These are phyloP conservation scores for Eucalyptus decipiens DNA, from an alignment of 345 rosid genomes.

Conservation along the genomic window DNA sequence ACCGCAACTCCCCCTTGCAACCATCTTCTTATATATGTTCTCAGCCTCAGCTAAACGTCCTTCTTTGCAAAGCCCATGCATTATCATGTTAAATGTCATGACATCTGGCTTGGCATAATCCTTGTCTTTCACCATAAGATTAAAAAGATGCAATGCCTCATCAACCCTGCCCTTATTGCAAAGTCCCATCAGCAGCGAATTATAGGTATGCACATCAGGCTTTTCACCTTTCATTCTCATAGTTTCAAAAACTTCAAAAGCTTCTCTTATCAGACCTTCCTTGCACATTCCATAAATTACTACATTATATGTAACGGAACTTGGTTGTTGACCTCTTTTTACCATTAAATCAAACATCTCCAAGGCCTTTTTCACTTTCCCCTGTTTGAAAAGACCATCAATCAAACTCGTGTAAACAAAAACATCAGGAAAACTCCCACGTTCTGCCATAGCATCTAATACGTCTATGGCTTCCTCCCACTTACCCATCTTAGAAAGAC, in stretches of 20 bases:
- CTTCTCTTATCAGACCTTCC: slow-evolving; percentile 34
- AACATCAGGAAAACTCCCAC: slow-evolving; percentile 39
- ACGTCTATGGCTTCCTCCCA: slow-evolving; percentile 31
- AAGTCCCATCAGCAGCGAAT: slow-evolving; percentile 39
- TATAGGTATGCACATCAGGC: slow-evolving; percentile 44
- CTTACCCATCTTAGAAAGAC: slow-evolving; percentile 34
- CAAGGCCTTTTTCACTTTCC: slow-evolving; percentile 34
- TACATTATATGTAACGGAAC: slow-evolving; percentile 39
- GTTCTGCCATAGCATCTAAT: slow-evolving; percentile 27
- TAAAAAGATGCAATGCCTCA: slow-evolving; percentile 42
- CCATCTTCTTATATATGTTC: slow-evolving; percentile 28
- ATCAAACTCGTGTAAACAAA: slow-evolving; percentile 32
- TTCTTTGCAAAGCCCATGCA: slow-evolving; percentile 48
- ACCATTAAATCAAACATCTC: slow-evolving; percentile 40
- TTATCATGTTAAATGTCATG: slow-evolving; percentile 31
- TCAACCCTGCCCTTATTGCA: slow-evolving; percentile 35
- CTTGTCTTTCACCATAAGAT: slow-evolving; percentile 15
- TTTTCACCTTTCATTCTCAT: slow-evolving; percentile 45
- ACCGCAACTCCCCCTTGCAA: slow-evolving; percentile 24
- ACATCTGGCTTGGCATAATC: slow-evolving; percentile 29
- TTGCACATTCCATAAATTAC: slow-evolving; percentile 48
- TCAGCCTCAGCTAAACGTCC: slow-evolving; percentile 31
- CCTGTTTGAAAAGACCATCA: slow-evolving; percentile 43
- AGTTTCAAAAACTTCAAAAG: slow-evolving; percentile 30
- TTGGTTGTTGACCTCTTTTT: slow-evolving; percentile 33